These are phyloP conservation scores for Gracilaria domingensis DNA, from an alignment of 23 red algal species.

Conservation along the genomic window DNA sequence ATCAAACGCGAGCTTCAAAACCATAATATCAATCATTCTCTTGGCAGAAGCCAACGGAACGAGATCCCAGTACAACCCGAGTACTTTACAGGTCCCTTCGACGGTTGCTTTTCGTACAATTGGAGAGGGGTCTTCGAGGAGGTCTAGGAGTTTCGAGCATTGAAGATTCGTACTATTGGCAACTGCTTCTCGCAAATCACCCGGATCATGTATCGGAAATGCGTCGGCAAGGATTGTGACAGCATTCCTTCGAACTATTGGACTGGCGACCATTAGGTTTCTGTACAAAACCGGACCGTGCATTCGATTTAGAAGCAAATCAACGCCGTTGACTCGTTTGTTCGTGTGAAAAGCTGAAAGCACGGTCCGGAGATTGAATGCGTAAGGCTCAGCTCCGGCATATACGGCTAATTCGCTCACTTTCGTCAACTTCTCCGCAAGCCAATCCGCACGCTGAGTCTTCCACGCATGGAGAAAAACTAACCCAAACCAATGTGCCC, in stretches of 20 bases:
- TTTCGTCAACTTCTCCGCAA: constrained; percentile 13
- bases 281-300: constrained; percentile 58
- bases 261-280: constrained; percentile 57
- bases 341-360: constrained; percentile 73
- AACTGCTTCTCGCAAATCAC: constrained; percentile 30
- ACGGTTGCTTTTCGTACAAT: constrained; percentile 56
- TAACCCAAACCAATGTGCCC: constrained; percentile 19
- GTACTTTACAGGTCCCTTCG: constrained; percentile 51
- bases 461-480: constrained; percentile 58
- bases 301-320: constrained; percentile 50
- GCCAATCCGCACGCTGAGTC: constrained; percentile 25
- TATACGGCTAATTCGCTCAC: constrained; percentile 29
- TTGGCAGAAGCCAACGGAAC: constrained; percentile 30
- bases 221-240: constrained; percentile 67
- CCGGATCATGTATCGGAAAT: constrained; percentile 75
- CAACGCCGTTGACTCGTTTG: constrained; percentile 54
- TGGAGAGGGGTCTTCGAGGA: constrained; percentile 66
- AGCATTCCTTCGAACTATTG: constrained; percentile 52
- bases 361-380: constrained; percentile 56
- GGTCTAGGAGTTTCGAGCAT: constrained; percentile 41
- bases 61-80: constrained; percentile 63
- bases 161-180: constrained; percentile 33
- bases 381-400: constrained; percentile 47
- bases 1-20: constrained; percentile 54
- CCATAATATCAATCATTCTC: constrained; percentile 65